Base-by-base conservation (phyloP, 345 rosid genomes). In the Eucalyptus pauciflora region DNA sequence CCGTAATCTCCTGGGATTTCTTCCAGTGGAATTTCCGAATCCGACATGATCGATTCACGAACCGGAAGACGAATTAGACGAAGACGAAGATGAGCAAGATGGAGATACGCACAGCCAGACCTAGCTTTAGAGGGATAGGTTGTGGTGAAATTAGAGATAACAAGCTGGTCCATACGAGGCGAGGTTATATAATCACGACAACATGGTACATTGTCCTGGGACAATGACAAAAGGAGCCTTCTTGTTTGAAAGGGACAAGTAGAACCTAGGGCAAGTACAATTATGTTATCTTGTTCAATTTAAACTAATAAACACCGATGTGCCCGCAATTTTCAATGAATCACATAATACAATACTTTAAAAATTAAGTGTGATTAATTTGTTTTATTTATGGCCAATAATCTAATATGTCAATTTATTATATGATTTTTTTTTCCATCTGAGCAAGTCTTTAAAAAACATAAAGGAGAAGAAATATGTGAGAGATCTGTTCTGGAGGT, bases 1-100 rank as follows among this genome's bases (percentile, higher is more conserved):
- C 94, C 95, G 67, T 87, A 92, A 87, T 85, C 50, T 12, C 94
- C 95, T 9, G 94, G 95, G 62, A 94, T 89, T 79, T 90, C 90
- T 64, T 90, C 90, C 88, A 86, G 7, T 13, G 93, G 91, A 45
- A 93, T 89, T 14, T 52, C 62, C 7, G 31, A 71, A 37, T 71
- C 45, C 25, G 81, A 71, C 46, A 71, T 71, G 81, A 33, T 18
- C 46, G 13, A 71, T 10, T 24, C 46, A 15, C 24, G 7, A 31
- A 69, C 5, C 33, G 43, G 43, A 15, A 31, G 46, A 10, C 24
- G 24, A 71, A 71, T 9, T 69, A 33, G 80, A 17, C 17, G 80
- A 69, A 17, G 80, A 31, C 12, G 25, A 71, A 18, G 27, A 71
- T 3, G 5, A 18, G 81, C 46, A 9, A 71, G 27, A 10, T 20